Evolutionary conservation across 495 filamentous ascomycete genomes (phyloP).

Genomic region (Podospora conica): DNA sequence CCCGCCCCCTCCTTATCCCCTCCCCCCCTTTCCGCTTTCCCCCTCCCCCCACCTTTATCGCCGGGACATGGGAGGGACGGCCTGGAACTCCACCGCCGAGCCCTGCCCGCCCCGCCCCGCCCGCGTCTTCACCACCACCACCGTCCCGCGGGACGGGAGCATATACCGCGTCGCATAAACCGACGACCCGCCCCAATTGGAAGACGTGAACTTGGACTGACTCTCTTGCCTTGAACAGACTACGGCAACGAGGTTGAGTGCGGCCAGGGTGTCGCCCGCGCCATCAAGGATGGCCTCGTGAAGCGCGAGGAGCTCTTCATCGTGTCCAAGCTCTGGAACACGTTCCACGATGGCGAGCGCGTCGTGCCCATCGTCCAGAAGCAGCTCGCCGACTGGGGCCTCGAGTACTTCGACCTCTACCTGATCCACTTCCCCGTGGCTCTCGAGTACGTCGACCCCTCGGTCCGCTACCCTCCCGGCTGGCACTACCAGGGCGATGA

Average conservation of each 20-base stretch:
- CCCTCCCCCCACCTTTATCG: conserved; percentile 24
- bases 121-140: background rate
- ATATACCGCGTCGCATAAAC: conserved; percentile 3
- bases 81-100: conserved; percentile 2
- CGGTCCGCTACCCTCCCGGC: conserved; percentile 71
- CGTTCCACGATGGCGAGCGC: conserved; percentile 68
- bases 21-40: conserved; percentile 22
- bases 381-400: conserved; percentile 71
- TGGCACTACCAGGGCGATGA: conserved; percentile 60
- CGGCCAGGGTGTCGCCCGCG: conserved; percentile 78
- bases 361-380: conserved; percentile 68
- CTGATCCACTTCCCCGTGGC: conserved; percentile 78
- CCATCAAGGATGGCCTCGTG: conserved; percentile 79
- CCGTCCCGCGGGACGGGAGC: background rate
- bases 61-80: background rate
- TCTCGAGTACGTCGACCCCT: conserved; percentile 71
- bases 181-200: background rate
- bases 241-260: conserved; percentile 86
- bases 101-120: conserved; percentile 14
- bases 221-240: conserved; percentile 44
- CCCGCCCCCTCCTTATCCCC: conserved; percentile 24
- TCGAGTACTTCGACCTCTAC: conserved; percentile 84
- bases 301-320: conserved; percentile 87
- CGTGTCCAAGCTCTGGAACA: conserved; percentile 90
- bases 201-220: no score